Conservation (phyloP, 2,329 filamentous ascomycete species). For the Teratosphaeria nubilosa region DNA sequence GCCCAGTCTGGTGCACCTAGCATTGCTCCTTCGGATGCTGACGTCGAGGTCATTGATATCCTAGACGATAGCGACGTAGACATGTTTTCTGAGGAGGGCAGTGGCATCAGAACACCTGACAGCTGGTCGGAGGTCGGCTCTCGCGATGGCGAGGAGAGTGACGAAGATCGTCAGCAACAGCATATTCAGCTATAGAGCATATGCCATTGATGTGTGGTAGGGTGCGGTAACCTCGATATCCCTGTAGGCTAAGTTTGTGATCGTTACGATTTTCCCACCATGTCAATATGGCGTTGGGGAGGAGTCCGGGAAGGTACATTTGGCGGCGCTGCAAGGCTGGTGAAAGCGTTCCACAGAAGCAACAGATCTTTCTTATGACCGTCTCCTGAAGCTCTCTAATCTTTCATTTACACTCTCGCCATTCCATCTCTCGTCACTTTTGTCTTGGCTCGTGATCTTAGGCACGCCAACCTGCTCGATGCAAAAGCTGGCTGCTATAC, state of each 20-base stretch:
- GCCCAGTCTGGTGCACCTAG: slow-evolving; percentile 10
- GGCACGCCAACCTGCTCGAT: slow-evolving; percentile 93
- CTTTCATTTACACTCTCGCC: slow-evolving; percentile 31
- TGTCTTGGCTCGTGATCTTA: slow-evolving; percentile 28
- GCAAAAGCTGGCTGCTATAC: slow-evolving; percentile 77
- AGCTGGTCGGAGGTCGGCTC: slow-evolving; percentile 30
- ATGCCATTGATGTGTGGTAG: background rate
- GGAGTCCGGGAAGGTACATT: background rate
- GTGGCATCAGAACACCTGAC: slow-evolving; percentile 26
- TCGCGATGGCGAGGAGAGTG: slow-evolving; percentile 25
- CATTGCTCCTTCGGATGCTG: slow-evolving; percentile 9
- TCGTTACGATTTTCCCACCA: background rate
- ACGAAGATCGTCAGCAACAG: slow-evolving; percentile 9
- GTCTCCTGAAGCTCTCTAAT: slow-evolving; percentile 26
- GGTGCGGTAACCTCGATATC: background rate
- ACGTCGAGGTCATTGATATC: slow-evolving; percentile 21
- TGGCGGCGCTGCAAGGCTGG: background rate
- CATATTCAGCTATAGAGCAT: background rate
- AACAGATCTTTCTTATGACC: background rate
- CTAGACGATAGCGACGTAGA: slow-evolving; percentile 25
- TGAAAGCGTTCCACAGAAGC: background rate
- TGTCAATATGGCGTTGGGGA: background rate
- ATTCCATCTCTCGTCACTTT: slow-evolving; percentile 38
- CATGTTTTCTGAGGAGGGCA: slow-evolving; percentile 25
- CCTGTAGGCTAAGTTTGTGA: background rate